A percentile compares a stretch with the other conserved stretches of the same genome.
Evolutionary conservation across 2,329 filamentous ascomycete species (phyloP).

Genomic region (Xylariaceae sp.): DNA sequence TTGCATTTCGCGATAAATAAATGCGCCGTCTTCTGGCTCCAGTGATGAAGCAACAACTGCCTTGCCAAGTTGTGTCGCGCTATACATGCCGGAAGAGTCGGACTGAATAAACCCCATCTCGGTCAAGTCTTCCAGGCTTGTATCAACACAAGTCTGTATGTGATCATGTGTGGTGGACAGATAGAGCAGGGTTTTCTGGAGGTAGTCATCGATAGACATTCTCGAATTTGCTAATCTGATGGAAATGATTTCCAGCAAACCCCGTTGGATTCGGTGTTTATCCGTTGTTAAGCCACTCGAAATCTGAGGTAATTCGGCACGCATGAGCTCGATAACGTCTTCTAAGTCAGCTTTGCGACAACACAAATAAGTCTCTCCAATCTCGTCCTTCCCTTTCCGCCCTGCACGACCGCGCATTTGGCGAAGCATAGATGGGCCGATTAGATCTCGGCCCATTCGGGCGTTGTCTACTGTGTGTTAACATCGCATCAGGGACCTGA

Average conservation of each 20-base stretch:
- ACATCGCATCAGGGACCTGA: background rate
- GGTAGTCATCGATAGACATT: slow-evolving; percentile 68
- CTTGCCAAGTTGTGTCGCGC: slow-evolving; percentile 66
- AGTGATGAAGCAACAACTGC: slow-evolving; percentile 74
- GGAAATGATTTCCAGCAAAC: slow-evolving; percentile 70
- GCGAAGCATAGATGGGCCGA: slow-evolving; percentile 78
- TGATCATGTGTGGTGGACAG: slow-evolving; percentile 55
- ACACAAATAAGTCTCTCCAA: slow-evolving; percentile 78
- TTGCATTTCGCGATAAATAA: slow-evolving; percentile 69
- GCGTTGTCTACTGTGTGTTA: slow-evolving; percentile 53
- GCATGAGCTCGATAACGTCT: slow-evolving; percentile 69
- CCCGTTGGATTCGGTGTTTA: slow-evolving; percentile 70
- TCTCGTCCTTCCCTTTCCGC: slow-evolving; percentile 75
- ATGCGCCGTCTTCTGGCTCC: slow-evolving; percentile 74
- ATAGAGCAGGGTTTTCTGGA: slow-evolving; percentile 67
- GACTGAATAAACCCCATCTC: slow-evolving; percentile 56
- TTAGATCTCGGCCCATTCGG: slow-evolving; percentile 73
- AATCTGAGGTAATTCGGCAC: slow-evolving; percentile 71
- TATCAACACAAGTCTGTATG: slow-evolving; percentile 57
- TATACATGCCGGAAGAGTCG: slow-evolving; percentile 55
- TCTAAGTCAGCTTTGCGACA: slow-evolving; percentile 71
- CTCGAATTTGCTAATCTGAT: slow-evolving; percentile 68
- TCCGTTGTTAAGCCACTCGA: slow-evolving; percentile 70
- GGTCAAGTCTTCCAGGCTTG: slow-evolving; percentile 61
- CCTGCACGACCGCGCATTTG: slow-evolving; percentile 82